Evolutionary conservation across 176 grass and related monocot species (phyloP), one percentile per base, ranked within the genome.

Genomic region (Aegilops longissima): DNA sequence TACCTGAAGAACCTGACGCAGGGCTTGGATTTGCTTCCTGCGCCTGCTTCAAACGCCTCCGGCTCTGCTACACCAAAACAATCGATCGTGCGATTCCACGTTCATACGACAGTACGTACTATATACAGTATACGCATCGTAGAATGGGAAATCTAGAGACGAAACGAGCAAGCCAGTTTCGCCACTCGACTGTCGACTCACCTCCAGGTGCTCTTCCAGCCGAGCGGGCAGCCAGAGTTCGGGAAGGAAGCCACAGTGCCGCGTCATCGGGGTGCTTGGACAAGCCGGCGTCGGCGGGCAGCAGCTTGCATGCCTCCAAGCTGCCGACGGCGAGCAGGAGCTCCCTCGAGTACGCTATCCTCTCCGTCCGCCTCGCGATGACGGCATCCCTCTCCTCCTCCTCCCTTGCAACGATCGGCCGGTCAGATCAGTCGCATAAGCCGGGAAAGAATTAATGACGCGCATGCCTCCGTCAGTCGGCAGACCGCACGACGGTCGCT

Each of bases 1-100:
- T 54, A 49, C 71, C 72, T 75, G 72, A 75, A 75, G 72, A 75
- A 75, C 27, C 90, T 97, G 90, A 91, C 88, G 95, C 95, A 97
- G 80, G 91, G 93, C 93, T 97, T 97, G 79, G 80, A 82, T 93
- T 91, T 94, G 95, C 95, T 97, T 97, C 92, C 95, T 85, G 91
- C 80, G 88, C 90, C 90, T 18, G 83, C 72, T 94, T 88, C 72
- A 81, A 79, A 81, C 44, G 87, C 90, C 82, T 91, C 86, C 86
- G 65, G 73, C 94, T 92, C 95, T 97, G 95, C 89, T 89, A 58
- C 90, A 97, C 85, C 69, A 94, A 89, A 35, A 35, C 68, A 21
- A 39, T 1, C 34, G 84, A 87, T 89, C 87, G 73, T 81, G 62
- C 49, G 85, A 6, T 20, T 59, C 54, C 54, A 56, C 7, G 52